phyloP scores from a whole-genome alignment of 1,139 yeast species.

The Saccharomyces pastorianus region DNA sequence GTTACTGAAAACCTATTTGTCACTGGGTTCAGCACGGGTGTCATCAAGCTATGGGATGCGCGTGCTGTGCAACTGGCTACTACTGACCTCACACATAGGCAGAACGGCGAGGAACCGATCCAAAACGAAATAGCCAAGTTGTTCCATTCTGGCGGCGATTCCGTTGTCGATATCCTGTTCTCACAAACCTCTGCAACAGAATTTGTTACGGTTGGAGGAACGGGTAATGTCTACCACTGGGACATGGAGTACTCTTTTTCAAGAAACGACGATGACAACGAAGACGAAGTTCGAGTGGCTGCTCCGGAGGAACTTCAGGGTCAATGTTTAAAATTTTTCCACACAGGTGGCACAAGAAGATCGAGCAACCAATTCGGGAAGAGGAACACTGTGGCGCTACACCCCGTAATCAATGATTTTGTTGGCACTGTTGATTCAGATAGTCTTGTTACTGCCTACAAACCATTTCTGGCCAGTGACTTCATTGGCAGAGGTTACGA shows the following conservation, averaged over 20 bases:
- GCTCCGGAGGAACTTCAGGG: slow-evolving; percentile 24
- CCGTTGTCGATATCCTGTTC: slow-evolving; percentile 28
- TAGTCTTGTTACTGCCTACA: slow-evolving; percentile 22
- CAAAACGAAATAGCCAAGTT: slow-evolving; percentile 24
- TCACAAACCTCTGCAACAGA: slow-evolving; percentile 25
- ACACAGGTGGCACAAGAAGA: slow-evolving; percentile 27
- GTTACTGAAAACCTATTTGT: slow-evolving; percentile 25
- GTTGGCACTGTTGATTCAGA: slow-evolving; percentile 23
- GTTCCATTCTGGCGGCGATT: slow-evolving; percentile 28
- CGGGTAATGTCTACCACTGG: slow-evolving; percentile 32
- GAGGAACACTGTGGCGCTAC: slow-evolving; percentile 23
- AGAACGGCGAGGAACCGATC: slow-evolving; percentile 25
- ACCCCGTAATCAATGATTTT: slow-evolving; percentile 20
- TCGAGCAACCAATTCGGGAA: slow-evolving; percentile 14
- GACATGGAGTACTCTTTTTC: slow-evolving; percentile 25
- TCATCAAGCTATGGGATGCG: slow-evolving; percentile 30
- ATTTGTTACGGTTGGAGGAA: slow-evolving; percentile 27
- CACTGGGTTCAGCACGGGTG: slow-evolving; percentile 30
- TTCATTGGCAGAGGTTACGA: slow-evolving; percentile 7
- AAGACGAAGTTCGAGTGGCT: slow-evolving; percentile 12
- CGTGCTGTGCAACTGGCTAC: slow-evolving; percentile 26
- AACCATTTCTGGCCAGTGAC: slow-evolving; percentile 20
- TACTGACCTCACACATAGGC: slow-evolving; percentile 19
- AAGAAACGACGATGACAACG: slow-evolving; percentile 21
- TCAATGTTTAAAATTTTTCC: slow-evolving; percentile 27